A percentile compares a stretch with the other conserved stretches of the same genome.
Evolutionary conservation across 169 alveolate genomes (phyloP).

Genomic region (Cryptosporidium xiaoi): DNA sequence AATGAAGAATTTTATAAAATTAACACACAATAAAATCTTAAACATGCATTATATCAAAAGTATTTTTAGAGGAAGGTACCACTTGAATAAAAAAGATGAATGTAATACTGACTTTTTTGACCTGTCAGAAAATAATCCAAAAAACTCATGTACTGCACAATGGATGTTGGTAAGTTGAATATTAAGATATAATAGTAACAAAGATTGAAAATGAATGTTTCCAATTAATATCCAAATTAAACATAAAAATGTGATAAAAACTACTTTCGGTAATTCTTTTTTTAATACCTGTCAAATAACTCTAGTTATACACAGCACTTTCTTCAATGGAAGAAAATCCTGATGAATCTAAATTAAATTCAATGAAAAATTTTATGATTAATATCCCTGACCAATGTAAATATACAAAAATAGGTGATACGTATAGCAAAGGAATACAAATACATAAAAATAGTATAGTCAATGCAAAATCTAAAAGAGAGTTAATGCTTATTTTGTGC

Average conservation of each 20-base stretch:
- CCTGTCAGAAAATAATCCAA: slow-evolving; percentile 37
- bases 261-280: neutral
- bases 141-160: slow-evolving; percentile 60
- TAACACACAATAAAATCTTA: neutral
- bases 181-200: too few relatives aligned
- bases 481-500: slow-evolving; percentile 29
- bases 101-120: slow-evolving; percentile 7
- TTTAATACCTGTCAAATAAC: neutral
- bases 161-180: slow-evolving; percentile 67
- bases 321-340: slow-evolving; percentile 62
- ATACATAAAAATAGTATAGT: neutral
- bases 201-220: too few relatives aligned
- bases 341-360: slow-evolving; percentile 2
- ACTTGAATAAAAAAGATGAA: neutral
- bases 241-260: too few relatives aligned
- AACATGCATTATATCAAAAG: neutral
- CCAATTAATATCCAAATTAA: too few relatives aligned
- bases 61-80: neutral
- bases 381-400: slow-evolving; percentile 65
- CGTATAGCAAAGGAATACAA: slow-evolving; percentile 9
- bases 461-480: slow-evolving; percentile 22
- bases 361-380: slow-evolving; percentile 29
- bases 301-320: slow-evolving; percentile 31
- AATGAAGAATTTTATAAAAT: too few relatives aligned
- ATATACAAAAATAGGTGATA: slow-evolving; percentile 46